phyloP scores from a whole-genome alignment of 108 stramenopile species.

The Nitzschia sp. region DNA sequence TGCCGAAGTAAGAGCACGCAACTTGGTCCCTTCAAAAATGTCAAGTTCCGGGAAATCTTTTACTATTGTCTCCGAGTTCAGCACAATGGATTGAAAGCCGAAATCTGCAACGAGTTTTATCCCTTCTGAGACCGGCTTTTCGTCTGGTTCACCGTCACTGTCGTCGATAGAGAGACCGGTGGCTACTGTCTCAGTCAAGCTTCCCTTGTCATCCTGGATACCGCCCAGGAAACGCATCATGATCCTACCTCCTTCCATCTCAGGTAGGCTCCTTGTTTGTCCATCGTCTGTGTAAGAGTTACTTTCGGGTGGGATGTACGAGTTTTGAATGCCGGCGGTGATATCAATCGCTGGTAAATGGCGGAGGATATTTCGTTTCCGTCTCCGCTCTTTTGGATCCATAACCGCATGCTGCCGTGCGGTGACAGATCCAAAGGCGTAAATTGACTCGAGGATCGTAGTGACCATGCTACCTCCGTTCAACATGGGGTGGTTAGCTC shows the following conservation, averaged over 20 bases:
- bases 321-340: conserved; percentile 77
- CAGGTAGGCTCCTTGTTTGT: conserved; percentile 72
- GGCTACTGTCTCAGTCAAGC: conserved; percentile 33
- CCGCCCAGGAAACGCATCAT: conserved; percentile 73
- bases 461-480: conserved; percentile 85
- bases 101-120: conserved; percentile 80
- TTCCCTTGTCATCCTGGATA: conserved; percentile 27
- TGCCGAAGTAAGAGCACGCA: conserved; percentile 62
- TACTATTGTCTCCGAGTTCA: conserved; percentile 71
- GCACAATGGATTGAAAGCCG: conserved; percentile 63
- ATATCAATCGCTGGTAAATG: conserved; percentile 87
- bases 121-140: conserved; percentile 58
- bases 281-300: conserved; percentile 84
- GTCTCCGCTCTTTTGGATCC: conserved; percentile 68
- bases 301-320: conserved; percentile 80
- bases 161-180: conserved; percentile 7
- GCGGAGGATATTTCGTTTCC: conserved; percentile 81
- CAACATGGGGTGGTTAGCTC: conserved; percentile 84
- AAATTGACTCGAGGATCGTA: conserved; percentile 80
- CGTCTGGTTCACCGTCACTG: neutral
- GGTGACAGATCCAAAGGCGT: conserved; percentile 75
- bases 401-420: conserved; percentile 76
- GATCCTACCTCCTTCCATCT: conserved; percentile 77
- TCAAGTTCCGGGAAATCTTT: conserved; percentile 92
- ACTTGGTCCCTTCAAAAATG: conserved; percentile 75